Base-by-base conservation (phyloP, 805 yeast species). In the Saccharomycopsis vini region DNA sequence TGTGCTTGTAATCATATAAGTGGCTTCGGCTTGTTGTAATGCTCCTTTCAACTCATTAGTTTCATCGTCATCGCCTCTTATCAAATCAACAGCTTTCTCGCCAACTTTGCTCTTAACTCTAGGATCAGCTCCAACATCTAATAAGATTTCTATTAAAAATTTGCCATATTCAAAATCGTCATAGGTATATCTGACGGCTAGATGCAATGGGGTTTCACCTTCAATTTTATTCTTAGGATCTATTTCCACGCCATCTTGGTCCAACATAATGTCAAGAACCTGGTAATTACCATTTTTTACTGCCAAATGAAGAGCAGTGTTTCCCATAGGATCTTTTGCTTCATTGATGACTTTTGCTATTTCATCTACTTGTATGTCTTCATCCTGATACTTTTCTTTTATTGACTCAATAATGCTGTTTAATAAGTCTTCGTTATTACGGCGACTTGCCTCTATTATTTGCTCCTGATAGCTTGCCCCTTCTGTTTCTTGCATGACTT, bases 81-180 rank as follows among this genome's bases (percentile, higher is more conserved):
- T 79, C 47, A 88, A 67, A 52, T 86, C 87, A 32, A 81, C 69
- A 5, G 97, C 95, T 53, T 75, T 84, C 54, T 80, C 72, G 20
- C 85, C 85, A 32, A 69, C 67, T 30, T 69, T 71, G 56, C 83
- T 83, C 50, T 60, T 69, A 15, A 73, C 57, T 40, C 72, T 52
- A 21, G 94, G 85, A 62, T 89, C 92, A 1, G 92, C 80, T 2
- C 98, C 97, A 23, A 94, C 95, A 55, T 89, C 96, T 33, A 92
- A 66, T 50, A 92, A 71, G 58, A 81, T 82, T 55, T 85, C 95
- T 10, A 80, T 76, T 28, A 88, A 68, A 52, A 79, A 85, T 20
- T 70, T 65, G 1, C 95, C 96, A 60, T 82, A 88, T 47, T 85
- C 96, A 0, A 92, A 85, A 56, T 90, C 95, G 21, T 77, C 79